Evolutionary conservation across 139 green algal species (phyloP), one percentile per base, ranked within the genome.

Genomic region (Ettlia oleoabundans): DNA sequence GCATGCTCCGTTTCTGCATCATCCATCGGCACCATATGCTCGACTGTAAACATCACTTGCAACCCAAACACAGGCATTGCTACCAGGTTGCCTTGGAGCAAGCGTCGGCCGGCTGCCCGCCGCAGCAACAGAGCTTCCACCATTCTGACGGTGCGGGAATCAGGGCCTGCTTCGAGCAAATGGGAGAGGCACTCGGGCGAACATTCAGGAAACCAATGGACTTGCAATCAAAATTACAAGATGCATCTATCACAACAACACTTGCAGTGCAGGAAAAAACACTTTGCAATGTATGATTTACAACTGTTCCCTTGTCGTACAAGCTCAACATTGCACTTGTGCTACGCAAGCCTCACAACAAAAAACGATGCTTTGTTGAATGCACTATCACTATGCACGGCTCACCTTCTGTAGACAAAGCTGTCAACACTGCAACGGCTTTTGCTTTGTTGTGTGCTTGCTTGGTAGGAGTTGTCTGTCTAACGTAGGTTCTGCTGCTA

Each of bases 61-160:
- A 78, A 74, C 0, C 91, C 92, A 65, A 94, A 64, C 30, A 94
- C 63, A 1, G 88, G 88, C 42, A 94, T 51, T 7, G 72, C 33
- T 42, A 92, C 64, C 22, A 85, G 63, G 30, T 90, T 91, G 76
- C 93, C 92, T 30, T 41, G 35, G 63, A 94, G 66, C 76, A 94
- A 33, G 32, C 61, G 21, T 1, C 86, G 82, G 13, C 86, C 90
- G 1, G 74, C 61, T 47, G 92, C 65, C 61, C 87, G 84, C 40
- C 75, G 79, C 41, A 78, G 61, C 38, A 81, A 28, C 47, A 86
- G 73, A 8, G 47, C 63, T 63, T 81, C 69, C 78, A 87, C 41
- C 80, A 86, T 71, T 41, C 66, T 26, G 37, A 72, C 47, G 65
- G 43, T 51, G 40, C 55, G 61, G 41, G 15, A 0, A 37, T 52